Conservation (phyloP, 768 basidiomycete species). For the Serendipita indica region DNA sequence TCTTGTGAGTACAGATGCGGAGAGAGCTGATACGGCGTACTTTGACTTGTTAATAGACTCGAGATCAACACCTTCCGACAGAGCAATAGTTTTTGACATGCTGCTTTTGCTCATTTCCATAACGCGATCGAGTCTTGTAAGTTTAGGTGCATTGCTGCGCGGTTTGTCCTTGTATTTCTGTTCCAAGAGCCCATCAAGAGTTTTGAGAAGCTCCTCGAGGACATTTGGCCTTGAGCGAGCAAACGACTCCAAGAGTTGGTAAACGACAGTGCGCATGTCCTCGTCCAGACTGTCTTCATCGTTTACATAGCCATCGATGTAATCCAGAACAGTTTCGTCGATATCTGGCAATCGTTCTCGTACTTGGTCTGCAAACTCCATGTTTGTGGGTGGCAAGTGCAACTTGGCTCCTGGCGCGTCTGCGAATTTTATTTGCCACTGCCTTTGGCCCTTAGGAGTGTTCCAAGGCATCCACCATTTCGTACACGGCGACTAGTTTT, state of each 20-base stretch:
- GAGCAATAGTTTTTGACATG: conserved; percentile 64
- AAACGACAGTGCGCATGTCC: conserved; percentile 1
- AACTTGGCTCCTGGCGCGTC: conserved; percentile 2
- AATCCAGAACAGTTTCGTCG: conserved; percentile 9
- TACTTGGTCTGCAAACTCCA: conserved; percentile 12
- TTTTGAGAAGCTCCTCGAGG: not conserved
- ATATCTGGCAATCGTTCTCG: conserved; percentile 12
- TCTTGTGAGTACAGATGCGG: conserved; percentile 12
- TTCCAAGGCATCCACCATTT: not conserved
- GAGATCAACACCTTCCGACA: conserved; percentile 73
- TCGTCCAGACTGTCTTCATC: conserved; percentile 8
- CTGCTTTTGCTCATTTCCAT: conserved; percentile 76
- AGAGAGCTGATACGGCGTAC: conserved; percentile 28
- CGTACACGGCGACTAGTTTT: not conserved
- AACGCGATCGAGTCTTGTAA: conserved; percentile 49
- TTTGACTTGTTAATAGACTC: conserved; percentile 92
- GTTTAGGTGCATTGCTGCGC: conserved; percentile 7
- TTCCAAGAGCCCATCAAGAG: not conserved
- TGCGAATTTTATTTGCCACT: not conserved
- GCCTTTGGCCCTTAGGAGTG: not conserved
- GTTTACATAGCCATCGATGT: conserved; percentile 5
- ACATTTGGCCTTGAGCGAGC: not conserved
- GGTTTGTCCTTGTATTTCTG: conserved; percentile 11
- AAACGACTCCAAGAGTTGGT: not conserved
- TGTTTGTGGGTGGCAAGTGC: not conserved